Base-by-base conservation (phyloP, 805 yeast species). In the Suhomyces kilbournensis region DNA sequence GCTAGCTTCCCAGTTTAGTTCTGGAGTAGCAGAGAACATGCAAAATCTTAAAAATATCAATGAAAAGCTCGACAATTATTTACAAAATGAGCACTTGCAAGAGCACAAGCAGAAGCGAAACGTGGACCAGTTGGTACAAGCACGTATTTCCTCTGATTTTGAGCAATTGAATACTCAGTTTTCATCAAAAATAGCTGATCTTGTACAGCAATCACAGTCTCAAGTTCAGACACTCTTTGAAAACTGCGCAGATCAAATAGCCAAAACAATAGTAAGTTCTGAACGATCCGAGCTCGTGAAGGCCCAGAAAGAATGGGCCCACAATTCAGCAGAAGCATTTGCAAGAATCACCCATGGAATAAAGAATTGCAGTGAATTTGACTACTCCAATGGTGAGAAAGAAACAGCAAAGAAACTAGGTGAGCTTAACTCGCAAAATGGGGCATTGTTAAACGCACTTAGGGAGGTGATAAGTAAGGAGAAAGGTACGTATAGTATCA, bases 11-110 rank as follows among this genome's bases (percentile, higher is more conserved):
- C 32, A 34, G 10, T 35, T 52, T 15, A 49, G 42, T 19, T 43
- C 54, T 19, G 48, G 48, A 30, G 42, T 49, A 34, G 32, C 40
- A 10, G 44, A 15, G 4, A 51, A 44, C n/a, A 26, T 55, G 14
- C 8, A 42, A 3, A 49, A 47, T n/a, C 43, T 51, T 12, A 56
- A 53, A 46, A 47, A 35, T 7, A 51, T 56, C 14, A 58, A 56
- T 47, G 56, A 56, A 20, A 53, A 55, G 44, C 28, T 62, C 3
- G 48, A 60, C 7, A 55, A 55, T 3, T 62, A 54, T 40, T 53
- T 62, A 17, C 40, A 44, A 32, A 56, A 58, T 12, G 60, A 61
- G 19, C 57, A 56, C 44, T 51, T 62, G 34, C 49, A 28, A 26
- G 28, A 56, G 26, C 17, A 48, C 49, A 34, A 38, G 7, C 30